Evolutionary conservation across 1,284 basidiomycete genomes (phyloP), one percentile per base, ranked within the genome.

Genomic region (Ustilago xerochloae): DNA sequence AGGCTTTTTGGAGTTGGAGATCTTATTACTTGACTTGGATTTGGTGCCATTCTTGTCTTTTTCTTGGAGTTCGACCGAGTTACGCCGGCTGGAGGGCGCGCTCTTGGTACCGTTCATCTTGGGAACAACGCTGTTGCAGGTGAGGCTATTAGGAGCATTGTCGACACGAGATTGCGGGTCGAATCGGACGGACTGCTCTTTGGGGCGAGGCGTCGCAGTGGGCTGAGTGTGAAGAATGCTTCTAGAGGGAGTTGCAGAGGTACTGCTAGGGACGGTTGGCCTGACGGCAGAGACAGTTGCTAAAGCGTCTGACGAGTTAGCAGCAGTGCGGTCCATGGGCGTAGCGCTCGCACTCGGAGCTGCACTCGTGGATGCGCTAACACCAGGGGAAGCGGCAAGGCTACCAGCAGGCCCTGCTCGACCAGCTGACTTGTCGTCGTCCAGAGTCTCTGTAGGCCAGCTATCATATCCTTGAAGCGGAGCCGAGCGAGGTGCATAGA

Each of bases 401-500:
- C 29, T 52, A 2, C 15, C n/a, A 5, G 43, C 43, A 20, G 18
- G 36, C 3, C 48, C 36, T 8, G 51, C 18, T 5, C 10, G 20
- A 6, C 28, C 30, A 13, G 62, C 6, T 0, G 52, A 39, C 8
- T 46, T n/a, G n/a, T n/a, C n/a, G 3, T 51, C 59, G 33, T 18
- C 6, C 2, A 36, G 51, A 3, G 35, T 13, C 30, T 70, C 60
- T 36, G 66, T 57, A 8, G 72, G 72, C 72, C 72, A 75, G 20
- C 51, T 50, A 36, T 66, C 60, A 32, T 75, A 75, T 10, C 63
- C 72, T 29, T 64, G 48, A 15, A 62, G 30, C 2, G 72, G 72
- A 16, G 72, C 72, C n/a, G 72, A 75, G 7, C 66, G 57, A 30
- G 72, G 63, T 22, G 60, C 67, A 28, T 75, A 75, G 20, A 64